Conservation (phyloP, 805 yeast genomes). For the Ogataea ganodermae region DNA sequence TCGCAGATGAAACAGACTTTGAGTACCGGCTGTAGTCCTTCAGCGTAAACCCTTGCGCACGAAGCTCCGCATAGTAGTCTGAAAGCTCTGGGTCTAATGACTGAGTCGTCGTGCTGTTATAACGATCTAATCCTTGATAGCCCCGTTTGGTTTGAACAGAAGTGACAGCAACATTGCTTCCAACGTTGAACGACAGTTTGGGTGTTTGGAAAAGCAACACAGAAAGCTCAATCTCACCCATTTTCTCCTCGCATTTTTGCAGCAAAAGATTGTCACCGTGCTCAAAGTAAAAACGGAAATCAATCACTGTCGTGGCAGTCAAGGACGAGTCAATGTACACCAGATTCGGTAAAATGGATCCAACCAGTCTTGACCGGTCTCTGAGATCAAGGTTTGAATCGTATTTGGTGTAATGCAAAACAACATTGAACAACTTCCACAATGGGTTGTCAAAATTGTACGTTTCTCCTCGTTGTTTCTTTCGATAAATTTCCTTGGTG, state of each 20-base stretch:
- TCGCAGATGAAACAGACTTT: constrained; percentile 26
- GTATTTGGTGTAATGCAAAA: constrained; percentile 64
- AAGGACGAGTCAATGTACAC: constrained; percentile 37
- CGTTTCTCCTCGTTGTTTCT: constrained; percentile 30
- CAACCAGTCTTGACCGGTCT: constrained; percentile 78
- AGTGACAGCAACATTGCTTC: neutral
- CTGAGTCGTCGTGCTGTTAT: constrained; percentile 19
- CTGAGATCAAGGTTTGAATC: constrained; percentile 78
- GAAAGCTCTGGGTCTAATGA: constrained; percentile 25
- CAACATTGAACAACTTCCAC: constrained; percentile 58
- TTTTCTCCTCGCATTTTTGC: constrained; percentile 24
- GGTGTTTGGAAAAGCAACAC: constrained; percentile 32
- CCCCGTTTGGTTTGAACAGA: neutral
- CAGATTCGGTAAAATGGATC: constrained; percentile 54
- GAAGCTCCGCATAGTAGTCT: constrained; percentile 31
- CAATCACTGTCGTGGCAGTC: constrained; percentile 19
- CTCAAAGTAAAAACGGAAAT: constrained; percentile 23
- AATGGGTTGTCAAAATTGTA: constrained; percentile 41
- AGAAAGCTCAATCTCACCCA: constrained; percentile 31
- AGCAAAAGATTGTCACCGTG: constrained; percentile 9
- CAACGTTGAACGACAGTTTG: constrained; percentile 26
- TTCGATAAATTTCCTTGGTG: constrained; percentile 52
- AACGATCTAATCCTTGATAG: constrained; percentile 8
- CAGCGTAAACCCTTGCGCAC: constrained; percentile 37
- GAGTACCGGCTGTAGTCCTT: constrained; percentile 41